Percentiles rank a stretch among this genome's conserved stretches.
phyloP scores from a whole-genome alignment of 768 basidiomycete genomes.

The Cystofilobasidium macerans region DNA sequence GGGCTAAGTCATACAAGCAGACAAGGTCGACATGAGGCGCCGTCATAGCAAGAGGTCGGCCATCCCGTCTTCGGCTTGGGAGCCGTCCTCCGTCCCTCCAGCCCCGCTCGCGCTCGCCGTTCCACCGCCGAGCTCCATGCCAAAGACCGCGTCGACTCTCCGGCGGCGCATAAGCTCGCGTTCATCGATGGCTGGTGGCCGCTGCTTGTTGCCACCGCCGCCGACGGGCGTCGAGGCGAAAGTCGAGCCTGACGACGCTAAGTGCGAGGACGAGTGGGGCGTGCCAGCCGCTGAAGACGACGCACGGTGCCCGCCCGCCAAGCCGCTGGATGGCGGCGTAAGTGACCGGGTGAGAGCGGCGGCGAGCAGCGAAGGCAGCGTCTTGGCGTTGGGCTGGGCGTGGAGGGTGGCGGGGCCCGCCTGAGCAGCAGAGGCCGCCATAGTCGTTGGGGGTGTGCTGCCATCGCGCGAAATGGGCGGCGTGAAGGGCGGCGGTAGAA shows the following conservation, averaged over 20 bases:
- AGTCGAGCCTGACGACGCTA: neutral
- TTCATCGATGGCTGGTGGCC: conserved; percentile 40
- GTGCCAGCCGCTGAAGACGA: no score
- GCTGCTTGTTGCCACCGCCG: neutral
- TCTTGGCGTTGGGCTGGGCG: conserved; percentile 2
- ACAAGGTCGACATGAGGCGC: no score
- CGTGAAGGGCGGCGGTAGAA: neutral
- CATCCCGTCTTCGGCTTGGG: no score
- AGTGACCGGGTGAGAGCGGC: conserved; percentile 11
- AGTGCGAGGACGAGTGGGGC: neutral
- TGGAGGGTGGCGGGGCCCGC: neutral
- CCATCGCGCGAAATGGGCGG: neutral
- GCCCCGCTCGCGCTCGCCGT: no score
- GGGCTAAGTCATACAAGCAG: no score
- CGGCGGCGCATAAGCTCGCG: conserved; percentile 52
- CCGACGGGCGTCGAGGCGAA: neutral
- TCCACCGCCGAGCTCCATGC: conserved; percentile 34
- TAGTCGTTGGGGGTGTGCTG: neutral
- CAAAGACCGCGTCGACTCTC: conserved; percentile 42
- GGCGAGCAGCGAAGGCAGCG: conserved; percentile 17
- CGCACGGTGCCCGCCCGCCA: neutral
- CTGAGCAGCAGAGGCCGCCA: no score
- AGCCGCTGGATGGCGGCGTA: neutral
- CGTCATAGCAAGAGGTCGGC: no score
- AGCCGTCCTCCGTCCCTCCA: no score